Percentiles rank a stretch among this genome's conserved stretches.
These are phyloP conservation scores for Phytophthora agathidicida DNA, from an alignment of 352 stramenopile species.

Conservation along the genomic window DNA sequence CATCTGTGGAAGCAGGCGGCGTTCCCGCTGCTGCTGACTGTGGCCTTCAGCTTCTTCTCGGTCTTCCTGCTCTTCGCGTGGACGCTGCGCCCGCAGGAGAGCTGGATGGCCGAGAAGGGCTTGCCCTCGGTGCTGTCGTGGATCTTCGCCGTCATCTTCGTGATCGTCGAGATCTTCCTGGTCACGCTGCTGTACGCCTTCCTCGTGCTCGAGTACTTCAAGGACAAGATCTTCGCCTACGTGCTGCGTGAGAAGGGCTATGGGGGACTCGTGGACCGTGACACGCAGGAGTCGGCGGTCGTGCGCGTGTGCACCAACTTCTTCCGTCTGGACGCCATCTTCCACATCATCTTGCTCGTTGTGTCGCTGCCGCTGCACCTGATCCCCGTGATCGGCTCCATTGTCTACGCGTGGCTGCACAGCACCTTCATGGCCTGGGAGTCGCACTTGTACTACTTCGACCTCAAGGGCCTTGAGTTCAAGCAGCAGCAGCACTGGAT, in stretches of 20 bases:
- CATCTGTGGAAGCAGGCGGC: constrained; percentile 51
- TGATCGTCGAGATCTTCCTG: constrained; percentile 64
- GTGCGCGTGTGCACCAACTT: constrained; percentile 42
- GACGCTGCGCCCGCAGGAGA: constrained; percentile 49
- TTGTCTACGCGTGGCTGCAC: constrained; percentile 68
- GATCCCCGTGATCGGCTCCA: constrained; percentile 55
- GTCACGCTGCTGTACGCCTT: constrained; percentile 56
- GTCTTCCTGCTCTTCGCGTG: constrained; percentile 52
- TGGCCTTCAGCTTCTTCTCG: constrained; percentile 50
- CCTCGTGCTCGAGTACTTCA: constrained; percentile 53
- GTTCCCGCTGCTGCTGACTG: constrained; percentile 57
- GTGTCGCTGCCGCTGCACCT: constrained; percentile 63
- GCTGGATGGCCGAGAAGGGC: constrained; percentile 39
- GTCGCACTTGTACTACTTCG: constrained; percentile 66
- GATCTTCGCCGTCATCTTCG: constrained; percentile 55
- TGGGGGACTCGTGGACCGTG: constrained; percentile 34
- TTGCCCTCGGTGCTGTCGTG: constrained; percentile 47
- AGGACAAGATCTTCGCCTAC: constrained; percentile 63
- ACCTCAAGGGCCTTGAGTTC: constrained; percentile 51
- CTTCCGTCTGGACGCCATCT: constrained; percentile 52
- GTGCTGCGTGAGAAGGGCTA: constrained; percentile 50
- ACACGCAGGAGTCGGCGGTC: constrained; percentile 41
- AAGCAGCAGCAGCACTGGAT: constrained; percentile 57
- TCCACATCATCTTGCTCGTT: constrained; percentile 54
- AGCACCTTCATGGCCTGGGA: constrained; percentile 61